phyloP scores from a whole-genome alignment of 202 grass and related monocot genomes.

The Zizania palustris region DNA sequence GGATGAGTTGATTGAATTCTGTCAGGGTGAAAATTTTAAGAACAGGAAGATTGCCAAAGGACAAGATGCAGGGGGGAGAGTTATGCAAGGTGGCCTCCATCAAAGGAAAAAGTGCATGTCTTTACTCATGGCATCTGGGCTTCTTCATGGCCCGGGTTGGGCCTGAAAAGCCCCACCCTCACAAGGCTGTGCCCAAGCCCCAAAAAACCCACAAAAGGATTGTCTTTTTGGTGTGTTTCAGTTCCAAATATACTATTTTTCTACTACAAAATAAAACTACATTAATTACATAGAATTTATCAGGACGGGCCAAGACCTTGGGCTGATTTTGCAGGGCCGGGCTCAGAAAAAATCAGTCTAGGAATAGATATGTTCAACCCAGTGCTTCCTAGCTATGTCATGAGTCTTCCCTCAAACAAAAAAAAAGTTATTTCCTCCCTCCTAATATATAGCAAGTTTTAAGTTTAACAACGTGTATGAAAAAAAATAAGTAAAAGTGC shows the following conservation, averaged over 20 bases:
- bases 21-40: background rate
- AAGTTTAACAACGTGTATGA: no score
- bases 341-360: background rate
- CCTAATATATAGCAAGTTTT: no score
- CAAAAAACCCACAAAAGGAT: background rate
- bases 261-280: no score
- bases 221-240: background rate
- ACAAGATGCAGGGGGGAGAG: no score
- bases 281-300: no score
- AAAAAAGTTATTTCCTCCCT: background rate
- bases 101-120: background rate
- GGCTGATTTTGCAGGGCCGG: background rate
- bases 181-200: background rate
- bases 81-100: background rate
- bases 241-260: background rate
- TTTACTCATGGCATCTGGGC: background rate
- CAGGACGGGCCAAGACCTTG: no score
- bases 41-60: no score
- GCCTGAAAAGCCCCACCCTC: background rate
- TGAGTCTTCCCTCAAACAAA: background rate
- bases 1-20: background rate
- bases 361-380: background rate
- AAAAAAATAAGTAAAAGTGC: no score
- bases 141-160: background rate
- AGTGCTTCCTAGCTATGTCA: background rate